Conservation (phyloP, 176 grass and related monocot genomes). For the Phyllostachys edulis region DNA sequence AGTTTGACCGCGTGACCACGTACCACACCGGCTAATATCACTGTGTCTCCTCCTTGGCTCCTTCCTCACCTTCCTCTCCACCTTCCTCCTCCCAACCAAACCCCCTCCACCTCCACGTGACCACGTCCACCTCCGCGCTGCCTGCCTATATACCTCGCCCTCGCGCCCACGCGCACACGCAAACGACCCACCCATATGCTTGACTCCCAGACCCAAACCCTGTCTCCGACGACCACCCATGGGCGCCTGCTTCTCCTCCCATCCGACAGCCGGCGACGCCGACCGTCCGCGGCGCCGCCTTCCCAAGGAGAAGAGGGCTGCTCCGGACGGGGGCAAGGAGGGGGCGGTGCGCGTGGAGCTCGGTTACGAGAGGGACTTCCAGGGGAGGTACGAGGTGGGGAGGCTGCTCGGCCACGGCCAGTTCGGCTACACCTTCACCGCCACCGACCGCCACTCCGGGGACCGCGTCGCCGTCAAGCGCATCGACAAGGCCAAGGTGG, state of each 20-base stretch:
- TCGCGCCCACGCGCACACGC: conserved; percentile 14
- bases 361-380: conserved; percentile 82
- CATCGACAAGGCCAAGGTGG: conserved; percentile 96
- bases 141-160: conserved; percentile 42
- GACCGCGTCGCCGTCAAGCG: conserved; percentile 93
- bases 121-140: not conserved
- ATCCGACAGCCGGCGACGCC: conserved; percentile 4
- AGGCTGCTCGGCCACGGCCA: conserved; percentile 93
- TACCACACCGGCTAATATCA: too few relatives aligned
- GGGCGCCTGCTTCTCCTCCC: conserved; percentile 59
- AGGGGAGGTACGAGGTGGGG: conserved; percentile 69
- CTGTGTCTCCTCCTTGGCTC: not conserved
- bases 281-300: not conserved
- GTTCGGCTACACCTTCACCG: conserved; percentile 96
- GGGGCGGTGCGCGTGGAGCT: conserved; percentile 43
- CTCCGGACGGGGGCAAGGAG: not conserved
- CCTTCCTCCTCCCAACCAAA: conserved; percentile 27
- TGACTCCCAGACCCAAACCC: conserved; percentile 22
- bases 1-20: conserved; percentile 27
- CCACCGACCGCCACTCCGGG: conserved; percentile 61
- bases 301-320: not conserved
- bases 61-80: conserved; percentile 53
- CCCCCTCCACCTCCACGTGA: not conserved
- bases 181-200: conserved; percentile 31
- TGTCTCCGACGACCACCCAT: conserved; percentile 1